Conservation (phyloP, 2,329 filamentous ascomycete genomes). For the Pseudogymnoascus sp. region DNA sequence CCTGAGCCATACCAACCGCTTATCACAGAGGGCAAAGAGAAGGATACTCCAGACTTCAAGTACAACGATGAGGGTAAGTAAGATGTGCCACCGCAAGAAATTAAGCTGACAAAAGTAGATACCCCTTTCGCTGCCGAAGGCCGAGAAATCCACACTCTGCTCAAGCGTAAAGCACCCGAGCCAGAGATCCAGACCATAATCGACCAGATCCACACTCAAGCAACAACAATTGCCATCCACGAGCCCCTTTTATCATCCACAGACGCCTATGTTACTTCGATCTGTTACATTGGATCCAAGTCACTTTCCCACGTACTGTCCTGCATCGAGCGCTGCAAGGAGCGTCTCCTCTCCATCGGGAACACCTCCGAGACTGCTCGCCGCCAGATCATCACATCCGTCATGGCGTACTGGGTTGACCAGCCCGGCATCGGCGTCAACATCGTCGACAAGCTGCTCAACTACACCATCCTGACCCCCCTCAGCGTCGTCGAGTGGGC, state of each 20-base stretch:
- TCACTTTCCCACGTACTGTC: constrained; percentile 93
- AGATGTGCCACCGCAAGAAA: not conserved
- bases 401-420: constrained; percentile 87
- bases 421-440: constrained; percentile 87
- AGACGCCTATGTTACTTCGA: constrained; percentile 86
- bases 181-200: constrained; percentile 80
- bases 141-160: constrained; percentile 67
- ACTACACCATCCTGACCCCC: constrained; percentile 90
- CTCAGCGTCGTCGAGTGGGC: constrained; percentile 85
- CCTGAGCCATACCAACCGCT: constrained; percentile 74
- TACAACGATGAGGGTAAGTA: constrained; percentile 65
- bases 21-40: constrained; percentile 81
- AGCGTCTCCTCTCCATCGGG: constrained; percentile 73
- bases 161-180: constrained; percentile 77
- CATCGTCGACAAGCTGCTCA: constrained; percentile 93
- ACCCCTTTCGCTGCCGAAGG: constrained; percentile 78
- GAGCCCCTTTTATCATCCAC: constrained; percentile 81
- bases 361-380: constrained; percentile 66
- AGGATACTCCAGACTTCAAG: constrained; percentile 94
- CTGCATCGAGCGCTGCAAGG: constrained; percentile 90
- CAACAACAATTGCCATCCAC: constrained; percentile 54
- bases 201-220: constrained; percentile 71
- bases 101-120: constrained; percentile 31
- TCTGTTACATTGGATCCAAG: constrained; percentile 90
- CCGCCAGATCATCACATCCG: constrained; percentile 79